Evolutionary conservation across 495 filamentous ascomycete genomes (phyloP).

Genomic region (Ramalina peruviana): DNA sequence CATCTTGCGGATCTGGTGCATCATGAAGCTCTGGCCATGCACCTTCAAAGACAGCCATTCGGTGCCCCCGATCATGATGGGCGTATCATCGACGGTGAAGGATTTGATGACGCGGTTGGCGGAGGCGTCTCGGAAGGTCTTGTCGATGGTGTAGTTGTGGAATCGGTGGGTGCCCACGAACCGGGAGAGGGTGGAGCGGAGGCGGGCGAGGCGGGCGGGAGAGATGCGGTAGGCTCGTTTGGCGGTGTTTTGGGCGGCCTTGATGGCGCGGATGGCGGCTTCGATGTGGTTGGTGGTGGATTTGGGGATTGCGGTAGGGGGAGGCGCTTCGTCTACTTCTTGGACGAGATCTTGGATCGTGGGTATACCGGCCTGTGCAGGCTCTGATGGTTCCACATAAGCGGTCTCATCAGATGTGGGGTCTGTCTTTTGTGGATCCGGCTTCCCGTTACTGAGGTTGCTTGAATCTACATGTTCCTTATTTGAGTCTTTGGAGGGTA

Average conservation of each 20-base stretch:
- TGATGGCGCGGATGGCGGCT: slow-evolving; percentile 56
- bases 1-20: slow-evolving; percentile 99
- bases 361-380: not conserved
- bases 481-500: no score
- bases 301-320: no score
- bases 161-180: slow-evolving; percentile 79
- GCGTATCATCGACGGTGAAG: slow-evolving; percentile 56
- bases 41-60: slow-evolving; percentile 94
- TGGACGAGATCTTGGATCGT: no score
- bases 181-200: slow-evolving; percentile 53
- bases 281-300: slow-evolving; percentile 22
- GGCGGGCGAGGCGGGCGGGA: slow-evolving; percentile 47
- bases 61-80: slow-evolving; percentile 74
- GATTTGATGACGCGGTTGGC: slow-evolving; percentile 80
- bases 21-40: slow-evolving; percentile 98
- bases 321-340: no score
- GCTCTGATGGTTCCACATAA: not conserved
- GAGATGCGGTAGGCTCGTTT: slow-evolving; percentile 74
- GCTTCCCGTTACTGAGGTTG: no score
- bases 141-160: slow-evolving; percentile 94
- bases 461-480: no score
- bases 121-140: slow-evolving; percentile 61
- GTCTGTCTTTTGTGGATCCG: no score
- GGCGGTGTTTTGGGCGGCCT: slow-evolving; percentile 59
- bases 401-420: not conserved